Percentiles rank a stretch among this genome's conserved stretches.
phyloP scores from a whole-genome alignment of 2,329 filamentous ascomycete genomes.

The Claviceps sp. region DNA sequence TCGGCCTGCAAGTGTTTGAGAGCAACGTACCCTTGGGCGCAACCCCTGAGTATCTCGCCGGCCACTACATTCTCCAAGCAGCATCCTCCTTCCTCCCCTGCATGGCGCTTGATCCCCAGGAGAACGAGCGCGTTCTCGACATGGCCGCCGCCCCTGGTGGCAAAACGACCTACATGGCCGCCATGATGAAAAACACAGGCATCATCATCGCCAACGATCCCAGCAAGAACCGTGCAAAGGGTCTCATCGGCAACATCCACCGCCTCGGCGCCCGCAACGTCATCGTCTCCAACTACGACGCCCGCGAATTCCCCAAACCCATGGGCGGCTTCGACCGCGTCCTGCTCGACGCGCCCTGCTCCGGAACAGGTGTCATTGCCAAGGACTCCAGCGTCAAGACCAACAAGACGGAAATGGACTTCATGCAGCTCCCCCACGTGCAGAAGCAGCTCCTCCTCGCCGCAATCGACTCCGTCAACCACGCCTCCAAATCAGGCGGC shows the following conservation, averaged over 20 bases:
- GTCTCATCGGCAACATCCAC: constrained; percentile 96
- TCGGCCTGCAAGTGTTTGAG: constrained; percentile 93
- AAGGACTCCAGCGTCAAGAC: constrained; percentile 97
- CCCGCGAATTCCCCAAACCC: constrained; percentile 82
- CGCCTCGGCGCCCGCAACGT: constrained; percentile 87
- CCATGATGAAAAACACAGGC: constrained; percentile 62
- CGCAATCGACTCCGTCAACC: constrained; percentile 90
- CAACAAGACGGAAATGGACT: constrained; percentile 93
- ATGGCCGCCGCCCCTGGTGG: constrained; percentile 17
- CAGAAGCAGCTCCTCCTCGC: constrained; percentile 90
- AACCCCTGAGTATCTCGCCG: constrained; percentile 92
- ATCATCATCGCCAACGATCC: constrained; percentile 94
- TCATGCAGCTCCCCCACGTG: constrained; percentile 80
- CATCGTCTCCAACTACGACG: constrained; percentile 91
- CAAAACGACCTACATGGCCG: constrained; percentile 48
- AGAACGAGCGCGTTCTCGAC: constrained; percentile 82
- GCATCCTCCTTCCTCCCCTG: constrained; percentile 94
- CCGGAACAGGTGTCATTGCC: constrained; percentile 91
- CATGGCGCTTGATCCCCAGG: constrained; percentile 91
- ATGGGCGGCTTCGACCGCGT: constrained; percentile 95
- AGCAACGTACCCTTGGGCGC: constrained; percentile 74
- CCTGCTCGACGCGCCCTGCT: constrained; percentile 87
- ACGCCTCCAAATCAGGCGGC: constrained; percentile 80
- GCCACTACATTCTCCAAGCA: constrained; percentile 95
- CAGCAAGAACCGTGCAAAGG: constrained; percentile 85